phyloP scores from a whole-genome alignment of 164 flowering plant species.

The Platanus orientalis region DNA sequence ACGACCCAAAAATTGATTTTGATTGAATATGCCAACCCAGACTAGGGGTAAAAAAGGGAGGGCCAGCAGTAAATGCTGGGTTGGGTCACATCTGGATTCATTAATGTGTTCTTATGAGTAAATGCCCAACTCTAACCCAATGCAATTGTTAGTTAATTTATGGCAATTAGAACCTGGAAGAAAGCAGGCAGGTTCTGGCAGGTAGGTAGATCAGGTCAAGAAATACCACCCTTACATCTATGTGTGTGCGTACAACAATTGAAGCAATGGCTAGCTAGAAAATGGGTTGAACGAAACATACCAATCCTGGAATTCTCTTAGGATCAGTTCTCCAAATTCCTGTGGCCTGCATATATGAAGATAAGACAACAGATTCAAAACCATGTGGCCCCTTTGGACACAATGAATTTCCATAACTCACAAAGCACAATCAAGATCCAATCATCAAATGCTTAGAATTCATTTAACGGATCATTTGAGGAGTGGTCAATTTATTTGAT shows the following conservation, averaged over 20 bases:
- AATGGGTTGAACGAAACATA: slow-evolving; percentile 21
- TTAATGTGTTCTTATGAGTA: too few species aligned
- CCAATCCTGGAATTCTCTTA: slow-evolving; percentile 48
- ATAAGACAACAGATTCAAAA: slow-evolving; percentile 5
- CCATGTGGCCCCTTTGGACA: not conserved
- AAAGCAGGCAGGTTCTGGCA: too few species aligned
- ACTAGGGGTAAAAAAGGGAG: not conserved
- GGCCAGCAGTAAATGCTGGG: too few species aligned
- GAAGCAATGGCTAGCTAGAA: not conserved
- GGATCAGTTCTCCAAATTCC: slow-evolving; percentile 33
- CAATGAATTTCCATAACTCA: too few species aligned
- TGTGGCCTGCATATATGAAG: slow-evolving; percentile 32
- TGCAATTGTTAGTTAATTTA: not conserved
- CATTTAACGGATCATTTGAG: not conserved
- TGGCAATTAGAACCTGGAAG: too few species aligned
- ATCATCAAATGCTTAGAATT: not conserved
- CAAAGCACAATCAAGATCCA: not conserved
- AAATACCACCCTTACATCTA: not conserved
- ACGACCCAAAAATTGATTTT: too few species aligned
- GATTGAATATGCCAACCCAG: too few species aligned
- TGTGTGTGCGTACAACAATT: not conserved
- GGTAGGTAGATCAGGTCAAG: too few species aligned
- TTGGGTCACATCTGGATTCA: too few species aligned
- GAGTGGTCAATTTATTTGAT: too few species aligned
- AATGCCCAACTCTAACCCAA: not conserved